Conservation (phyloP, 1,284 basidiomycete species). For the Phylloporus gajari region DNA sequence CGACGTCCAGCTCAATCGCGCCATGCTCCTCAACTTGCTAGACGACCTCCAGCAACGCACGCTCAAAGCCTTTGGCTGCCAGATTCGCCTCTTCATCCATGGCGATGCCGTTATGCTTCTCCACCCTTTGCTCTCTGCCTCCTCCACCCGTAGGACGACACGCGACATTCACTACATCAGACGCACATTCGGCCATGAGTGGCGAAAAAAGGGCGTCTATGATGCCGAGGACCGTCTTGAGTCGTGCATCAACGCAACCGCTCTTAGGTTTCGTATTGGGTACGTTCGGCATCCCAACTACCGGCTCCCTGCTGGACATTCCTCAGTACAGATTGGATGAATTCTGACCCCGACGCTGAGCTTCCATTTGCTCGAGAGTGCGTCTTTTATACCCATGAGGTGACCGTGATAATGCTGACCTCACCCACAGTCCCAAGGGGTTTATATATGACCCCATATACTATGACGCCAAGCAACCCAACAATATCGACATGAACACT, state of each 20-base stretch:
- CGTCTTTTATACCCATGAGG: slow-evolving; percentile 42
- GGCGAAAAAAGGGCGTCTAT: slow-evolving; percentile 54
- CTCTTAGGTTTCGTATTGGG: slow-evolving; percentile 60
- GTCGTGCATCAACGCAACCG: slow-evolving; percentile 66
- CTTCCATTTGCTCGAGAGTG: slow-evolving; percentile 70
- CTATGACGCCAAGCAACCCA: slow-evolving; percentile 56
- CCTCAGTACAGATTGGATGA: slow-evolving; percentile 73
- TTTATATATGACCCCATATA: slow-evolving; percentile 68
- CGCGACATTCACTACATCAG: slow-evolving; percentile 73
- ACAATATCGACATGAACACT: slow-evolving; percentile 64
- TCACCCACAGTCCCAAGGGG: slow-evolving; percentile 47
- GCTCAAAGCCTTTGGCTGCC: slow-evolving; percentile 53
- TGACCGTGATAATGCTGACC: slow-evolving; percentile 17
- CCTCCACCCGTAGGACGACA: slow-evolving; percentile 59
- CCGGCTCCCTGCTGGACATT: slow-evolving; percentile 8
- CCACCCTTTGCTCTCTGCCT: slow-evolving; percentile 56
- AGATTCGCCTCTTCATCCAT: slow-evolving; percentile 69
- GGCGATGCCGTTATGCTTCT: slow-evolving; percentile 77
- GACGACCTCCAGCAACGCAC: slow-evolving; percentile 61
- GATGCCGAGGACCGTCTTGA: slow-evolving; percentile 64
- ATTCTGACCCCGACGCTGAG: slow-evolving; percentile 72
- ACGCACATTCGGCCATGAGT: slow-evolving; percentile 67
- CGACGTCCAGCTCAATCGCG: slow-evolving; percentile 47
- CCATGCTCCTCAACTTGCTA: slow-evolving; percentile 56
- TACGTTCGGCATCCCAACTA: slow-evolving; percentile 20